Percentiles rank a stretch among this genome's conserved stretches.
phyloP scores from a whole-genome alignment of 352 stramenopile species.

The Globisporangium nodosum region DNA sequence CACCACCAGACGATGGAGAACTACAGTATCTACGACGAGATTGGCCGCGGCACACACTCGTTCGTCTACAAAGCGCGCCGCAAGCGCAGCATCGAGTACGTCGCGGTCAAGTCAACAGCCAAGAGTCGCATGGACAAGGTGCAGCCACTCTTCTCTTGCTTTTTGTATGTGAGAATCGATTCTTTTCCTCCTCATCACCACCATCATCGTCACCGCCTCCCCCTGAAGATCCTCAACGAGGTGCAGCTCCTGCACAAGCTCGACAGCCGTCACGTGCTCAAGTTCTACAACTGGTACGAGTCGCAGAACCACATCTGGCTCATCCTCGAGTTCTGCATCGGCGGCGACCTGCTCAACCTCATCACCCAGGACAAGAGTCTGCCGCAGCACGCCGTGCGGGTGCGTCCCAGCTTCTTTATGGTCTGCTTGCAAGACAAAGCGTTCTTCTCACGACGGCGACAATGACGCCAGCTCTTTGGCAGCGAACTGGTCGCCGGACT shows the following conservation, averaged over 20 bases:
- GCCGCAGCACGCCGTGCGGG: conserved; percentile 71
- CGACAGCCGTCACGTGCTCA: conserved; percentile 80
- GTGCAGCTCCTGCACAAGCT: conserved; percentile 88
- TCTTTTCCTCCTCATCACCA: too few species aligned
- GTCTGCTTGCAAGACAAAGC: neutral
- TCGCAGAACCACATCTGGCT: conserved; percentile 94
- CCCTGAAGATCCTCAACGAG: conserved; percentile 71
- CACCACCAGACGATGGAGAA: conserved; percentile 75
- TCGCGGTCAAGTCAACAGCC: conserved; percentile 91
- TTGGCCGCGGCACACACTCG: conserved; percentile 87
- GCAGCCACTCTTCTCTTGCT: neutral
- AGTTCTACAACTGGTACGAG: conserved; percentile 96
- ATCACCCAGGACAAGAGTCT: conserved; percentile 85
- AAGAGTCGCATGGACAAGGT: conserved; percentile 92
- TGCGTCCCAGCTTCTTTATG: conserved; percentile 13
- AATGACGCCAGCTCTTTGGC: conserved; percentile 43
- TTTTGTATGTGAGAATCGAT: neutral
- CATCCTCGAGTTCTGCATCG: conserved; percentile 93
- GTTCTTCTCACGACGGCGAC: too few species aligned
- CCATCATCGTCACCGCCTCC: too few species aligned
- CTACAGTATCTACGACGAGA: conserved; percentile 94
- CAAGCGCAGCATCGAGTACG: conserved; percentile 92
- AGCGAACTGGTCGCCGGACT: conserved; percentile 69
- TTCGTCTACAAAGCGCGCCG: conserved; percentile 91
- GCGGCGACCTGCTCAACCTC: conserved; percentile 86